These are phyloP conservation scores for Spathaspora jeffriesii DNA, from an alignment of 1,139 yeast genomes.

Conservation along the genomic window DNA sequence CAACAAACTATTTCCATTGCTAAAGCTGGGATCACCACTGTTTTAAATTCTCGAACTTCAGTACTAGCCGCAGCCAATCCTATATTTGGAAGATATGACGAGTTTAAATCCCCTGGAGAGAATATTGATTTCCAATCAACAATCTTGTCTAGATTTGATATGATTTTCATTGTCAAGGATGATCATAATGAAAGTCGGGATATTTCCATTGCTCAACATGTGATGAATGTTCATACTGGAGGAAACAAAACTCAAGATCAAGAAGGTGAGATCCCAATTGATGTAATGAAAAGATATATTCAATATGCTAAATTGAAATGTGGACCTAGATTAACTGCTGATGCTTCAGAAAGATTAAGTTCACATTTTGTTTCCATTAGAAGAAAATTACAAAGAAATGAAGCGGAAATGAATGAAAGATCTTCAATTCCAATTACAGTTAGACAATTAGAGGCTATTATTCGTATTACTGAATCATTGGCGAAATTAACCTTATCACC, in stretches of 20 bases:
- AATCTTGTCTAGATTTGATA: constrained; percentile 87
- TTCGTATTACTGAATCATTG: constrained; percentile 92
- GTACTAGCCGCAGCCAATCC: constrained; percentile 97
- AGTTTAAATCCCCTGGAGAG: constrained; percentile 88
- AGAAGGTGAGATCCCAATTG: constrained; percentile 89
- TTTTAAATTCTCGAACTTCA: constrained; percentile 94
- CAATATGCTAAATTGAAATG: constrained; percentile 88
- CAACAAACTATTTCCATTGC: constrained; percentile 98
- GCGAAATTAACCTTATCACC: constrained; percentile 87
- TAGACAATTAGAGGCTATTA: constrained; percentile 96
- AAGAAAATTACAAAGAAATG: constrained; percentile 79
- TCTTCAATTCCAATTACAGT: constrained; percentile 97
- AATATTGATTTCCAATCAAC: constrained; percentile 98
- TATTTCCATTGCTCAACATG: constrained; percentile 90
- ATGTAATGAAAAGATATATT: constrained; percentile 88
- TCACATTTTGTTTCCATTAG: constrained; percentile 94
- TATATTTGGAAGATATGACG: constrained; percentile 94
- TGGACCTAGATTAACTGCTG: constrained; percentile 90
- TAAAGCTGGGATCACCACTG: constrained; percentile 96
- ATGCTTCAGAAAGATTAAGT: constrained; percentile 90
- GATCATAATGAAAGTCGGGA: constrained; percentile 89
- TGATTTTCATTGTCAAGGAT: constrained; percentile 95
- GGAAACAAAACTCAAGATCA: constrained; percentile 44
- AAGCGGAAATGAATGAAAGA: constrained; percentile 80
- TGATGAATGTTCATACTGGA: constrained; percentile 92